Evolutionary conservation across 2,329 filamentous ascomycete species (phyloP).

Genomic region (Arthrobotrys musiformis): DNA sequence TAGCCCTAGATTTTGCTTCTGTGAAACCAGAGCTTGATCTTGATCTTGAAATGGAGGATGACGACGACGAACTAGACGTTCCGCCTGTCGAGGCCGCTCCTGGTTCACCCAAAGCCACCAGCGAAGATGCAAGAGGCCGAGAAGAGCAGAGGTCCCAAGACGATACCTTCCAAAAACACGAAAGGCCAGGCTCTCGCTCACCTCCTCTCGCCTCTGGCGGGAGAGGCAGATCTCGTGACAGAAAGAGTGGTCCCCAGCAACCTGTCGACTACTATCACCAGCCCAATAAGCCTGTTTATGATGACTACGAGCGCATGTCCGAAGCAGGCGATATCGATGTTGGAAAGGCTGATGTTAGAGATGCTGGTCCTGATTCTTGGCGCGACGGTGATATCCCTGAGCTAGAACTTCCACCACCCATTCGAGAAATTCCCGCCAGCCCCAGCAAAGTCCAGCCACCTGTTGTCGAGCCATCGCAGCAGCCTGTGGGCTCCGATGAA

Average conservation of each 20-base stretch:
- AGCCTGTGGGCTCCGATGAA: neutral
- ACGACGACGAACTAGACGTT: neutral
- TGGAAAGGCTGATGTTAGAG: constrained; percentile 29
- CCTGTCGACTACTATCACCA: constrained; percentile 33
- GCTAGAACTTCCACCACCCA: constrained; percentile 35
- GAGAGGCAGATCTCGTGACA: constrained; percentile 21
- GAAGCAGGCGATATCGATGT: constrained; percentile 51
- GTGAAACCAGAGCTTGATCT: neutral
- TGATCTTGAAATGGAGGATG: neutral
- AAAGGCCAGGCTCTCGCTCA: constrained; percentile 29
- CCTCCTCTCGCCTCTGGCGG: constrained; percentile 12
- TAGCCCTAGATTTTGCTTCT: neutral
- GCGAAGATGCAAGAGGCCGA: constrained; percentile 12
- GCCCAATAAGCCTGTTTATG: constrained; percentile 15
- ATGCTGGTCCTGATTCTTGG: constrained; percentile 41
- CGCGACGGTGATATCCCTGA: constrained; percentile 35
- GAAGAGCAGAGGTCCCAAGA: constrained; percentile 3
- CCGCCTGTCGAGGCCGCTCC: neutral
- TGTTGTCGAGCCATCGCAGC: neutral
- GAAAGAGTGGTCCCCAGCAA: constrained; percentile 23
- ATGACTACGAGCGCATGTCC: constrained; percentile 38
- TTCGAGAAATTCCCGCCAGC: constrained; percentile 44
- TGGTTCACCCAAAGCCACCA: neutral
- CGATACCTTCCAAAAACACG: constrained; percentile 1
- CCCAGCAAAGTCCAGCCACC: constrained; percentile 28